Evolutionary conservation across 371 early-diverging fungal species (phyloP).

Genomic region (Rhizomucor miehei): DNA sequence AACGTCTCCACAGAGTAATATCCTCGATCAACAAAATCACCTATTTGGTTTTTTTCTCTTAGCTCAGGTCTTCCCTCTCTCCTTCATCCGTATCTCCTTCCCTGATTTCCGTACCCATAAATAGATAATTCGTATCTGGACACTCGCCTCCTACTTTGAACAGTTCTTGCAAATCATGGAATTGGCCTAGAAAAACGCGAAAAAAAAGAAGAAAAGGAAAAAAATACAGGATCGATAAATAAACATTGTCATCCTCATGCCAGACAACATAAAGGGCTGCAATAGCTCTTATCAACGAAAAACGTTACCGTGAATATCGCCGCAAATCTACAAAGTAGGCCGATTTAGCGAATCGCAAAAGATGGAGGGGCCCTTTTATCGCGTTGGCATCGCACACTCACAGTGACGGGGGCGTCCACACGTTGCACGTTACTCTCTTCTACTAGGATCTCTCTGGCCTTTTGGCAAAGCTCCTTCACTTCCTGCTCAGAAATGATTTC

Average conservation of each 20-base stretch:
- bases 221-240: neutral
- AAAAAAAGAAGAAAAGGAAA: no score
- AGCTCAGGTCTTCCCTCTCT: no score
- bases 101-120: constrained; percentile 65
- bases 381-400: no score
- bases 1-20: constrained; percentile 99
- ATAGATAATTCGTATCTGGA: constrained; percentile 96
- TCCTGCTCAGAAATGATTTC: constrained; percentile 90
- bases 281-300: neutral
- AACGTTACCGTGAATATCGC: constrained; percentile 88
- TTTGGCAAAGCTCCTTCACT: constrained; percentile 90
- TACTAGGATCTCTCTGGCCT: constrained; percentile 92
- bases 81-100: no score
- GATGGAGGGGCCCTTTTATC: no score
- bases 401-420: constrained; percentile 97
- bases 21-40: constrained; percentile 99
- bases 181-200: constrained; percentile 66
- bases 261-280: neutral
- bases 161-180: constrained; percentile 94
- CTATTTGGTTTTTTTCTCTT: no score
- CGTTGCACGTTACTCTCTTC: constrained; percentile 97
- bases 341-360: no score
- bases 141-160: constrained; percentile 96
- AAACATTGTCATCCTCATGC: no score
- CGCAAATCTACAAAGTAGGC: constrained; percentile 77